These are phyloP conservation scores for Aspergillus nanangensis DNA, from an alignment of 495 filamentous ascomycete species.

Conservation along the genomic window DNA sequence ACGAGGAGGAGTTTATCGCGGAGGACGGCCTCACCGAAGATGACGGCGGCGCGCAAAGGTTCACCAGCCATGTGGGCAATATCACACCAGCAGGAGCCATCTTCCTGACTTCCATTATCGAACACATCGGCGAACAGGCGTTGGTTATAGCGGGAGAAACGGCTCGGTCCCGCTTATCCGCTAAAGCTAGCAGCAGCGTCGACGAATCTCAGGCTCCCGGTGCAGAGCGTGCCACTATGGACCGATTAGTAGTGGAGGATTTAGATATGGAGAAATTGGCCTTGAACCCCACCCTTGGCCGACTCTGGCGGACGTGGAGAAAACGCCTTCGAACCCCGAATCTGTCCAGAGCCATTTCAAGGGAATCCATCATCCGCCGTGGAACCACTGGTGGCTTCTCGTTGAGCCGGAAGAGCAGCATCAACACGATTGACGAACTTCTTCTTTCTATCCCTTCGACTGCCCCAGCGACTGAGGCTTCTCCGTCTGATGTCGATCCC, in stretches of 20 bases:
- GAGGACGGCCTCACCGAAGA: slow-evolving; percentile 60
- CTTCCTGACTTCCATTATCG: slow-evolving; percentile 90
- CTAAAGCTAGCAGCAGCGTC: slow-evolving; percentile 24
- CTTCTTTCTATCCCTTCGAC: slow-evolving; percentile 5
- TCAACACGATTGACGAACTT: slow-evolving; percentile 33
- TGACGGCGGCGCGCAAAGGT: slow-evolving; percentile 45
- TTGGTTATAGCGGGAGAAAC: slow-evolving; percentile 85
- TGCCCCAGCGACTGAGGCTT: slow-evolving; percentile 1
- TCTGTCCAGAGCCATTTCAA: slow-evolving; percentile 33
- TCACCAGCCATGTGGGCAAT: slow-evolving; percentile 55
- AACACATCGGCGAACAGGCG: slow-evolving; percentile 90
- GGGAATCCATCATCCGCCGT: slow-evolving; percentile 42
- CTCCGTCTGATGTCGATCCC: slow-evolving; percentile 37
- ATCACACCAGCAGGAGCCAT: slow-evolving; percentile 92
- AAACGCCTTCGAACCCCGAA: slow-evolving; percentile 58
- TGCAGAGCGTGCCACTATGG: slow-evolving; percentile 32
- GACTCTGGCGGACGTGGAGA: slow-evolving; percentile 94
- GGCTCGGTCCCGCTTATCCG: slow-evolving; percentile 63
- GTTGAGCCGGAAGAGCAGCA: slow-evolving; percentile 34
- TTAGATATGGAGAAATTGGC: slow-evolving; percentile 91
- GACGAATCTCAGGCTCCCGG: slow-evolving; percentile 15
- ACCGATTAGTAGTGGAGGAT: slow-evolving; percentile 79
- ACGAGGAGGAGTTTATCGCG: slow-evolving; percentile 81
- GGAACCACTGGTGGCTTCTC: slow-evolving; percentile 14
- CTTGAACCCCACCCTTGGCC: slow-evolving; percentile 77